phyloP scores from a whole-genome alignment of 192 early-diverging fungal genomes.

The Phycomyces blakesleeanus region DNA sequence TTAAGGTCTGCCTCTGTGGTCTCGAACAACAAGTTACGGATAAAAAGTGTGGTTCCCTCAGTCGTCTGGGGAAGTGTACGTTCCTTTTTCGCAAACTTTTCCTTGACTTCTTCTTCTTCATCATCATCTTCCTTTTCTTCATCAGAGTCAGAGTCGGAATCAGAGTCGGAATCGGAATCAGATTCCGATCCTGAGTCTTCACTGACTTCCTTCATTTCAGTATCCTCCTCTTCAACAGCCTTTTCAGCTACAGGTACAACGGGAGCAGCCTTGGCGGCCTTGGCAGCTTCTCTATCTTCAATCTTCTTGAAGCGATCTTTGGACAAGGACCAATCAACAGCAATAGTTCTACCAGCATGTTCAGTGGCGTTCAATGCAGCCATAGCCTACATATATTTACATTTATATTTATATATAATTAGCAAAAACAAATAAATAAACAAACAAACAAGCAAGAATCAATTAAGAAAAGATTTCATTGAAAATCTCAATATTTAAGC shows the following conservation, averaged over 20 bases:
- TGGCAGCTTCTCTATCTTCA: constrained; percentile 42
- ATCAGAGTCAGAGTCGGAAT: constrained; percentile 40
- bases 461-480: too few species aligned
- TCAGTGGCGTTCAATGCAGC: constrained; percentile 67
- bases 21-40: constrained; percentile 91
- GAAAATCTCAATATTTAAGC: too few species aligned
- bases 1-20: constrained; percentile 77
- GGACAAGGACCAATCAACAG: constrained; percentile 81
- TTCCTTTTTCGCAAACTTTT: constrained; percentile 31
- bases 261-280: constrained; percentile 36
- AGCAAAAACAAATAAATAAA: too few species aligned
- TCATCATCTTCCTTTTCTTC: constrained; percentile 34
- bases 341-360: constrained; percentile 68
- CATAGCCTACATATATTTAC: constrained; percentile 57
- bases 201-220: constrained; percentile 50
- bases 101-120: constrained; percentile 40
- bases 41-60: constrained; percentile 83
- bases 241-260: constrained; percentile 35
- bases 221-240: constrained; percentile 22
- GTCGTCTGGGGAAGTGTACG: constrained; percentile 37
- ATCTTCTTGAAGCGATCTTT: constrained; percentile 68
- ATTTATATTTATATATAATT: too few species aligned
- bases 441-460: too few species aligned
- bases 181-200: constrained; percentile 27
- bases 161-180: constrained; percentile 25